Evolutionary conservation across 148 eudicot genomes (phyloP).

Genomic region (Silene conica): DNA sequence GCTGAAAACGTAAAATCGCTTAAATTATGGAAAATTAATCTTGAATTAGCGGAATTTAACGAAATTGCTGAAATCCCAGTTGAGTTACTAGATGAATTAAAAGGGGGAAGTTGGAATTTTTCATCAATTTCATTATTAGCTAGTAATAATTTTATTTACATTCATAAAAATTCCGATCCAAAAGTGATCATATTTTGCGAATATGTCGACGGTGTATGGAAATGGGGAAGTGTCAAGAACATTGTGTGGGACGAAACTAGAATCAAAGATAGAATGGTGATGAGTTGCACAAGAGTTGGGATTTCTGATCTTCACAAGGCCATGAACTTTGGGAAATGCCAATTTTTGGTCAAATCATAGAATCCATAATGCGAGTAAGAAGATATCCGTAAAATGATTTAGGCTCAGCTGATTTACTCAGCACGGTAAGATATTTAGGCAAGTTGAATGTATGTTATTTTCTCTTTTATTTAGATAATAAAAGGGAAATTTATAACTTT

Average conservation of each 20-base stretch:
- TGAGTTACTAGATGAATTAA: conserved; percentile 37
- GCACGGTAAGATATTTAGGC: too few species aligned
- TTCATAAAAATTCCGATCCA: conserved; percentile 32
- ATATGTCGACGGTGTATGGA: conserved; percentile 25
- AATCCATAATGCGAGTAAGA: background rate
- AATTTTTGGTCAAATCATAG: background rate
- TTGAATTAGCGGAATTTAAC: conserved; percentile 19
- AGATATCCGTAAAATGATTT: too few species aligned
- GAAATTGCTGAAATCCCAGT: conserved; percentile 53
- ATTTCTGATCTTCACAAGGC: conserved; percentile 39
- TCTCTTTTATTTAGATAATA: too few species aligned
- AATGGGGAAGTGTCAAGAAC: conserved; percentile 49
- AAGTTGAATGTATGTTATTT: too few species aligned
- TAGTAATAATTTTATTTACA: conserved; percentile 30
- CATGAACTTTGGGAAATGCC: conserved; percentile 16
- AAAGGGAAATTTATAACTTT: too few species aligned
- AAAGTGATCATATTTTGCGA: conserved; percentile 44
- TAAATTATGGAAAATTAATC: conserved; percentile 41
- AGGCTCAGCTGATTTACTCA: too few species aligned
- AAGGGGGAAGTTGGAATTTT: conserved; percentile 19
- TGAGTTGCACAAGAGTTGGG: conserved; percentile 43
- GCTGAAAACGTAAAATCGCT: conserved; percentile 21
- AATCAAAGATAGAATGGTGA: conserved; percentile 35
- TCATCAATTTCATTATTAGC: conserved; percentile 30
- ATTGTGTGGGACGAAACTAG: conserved; percentile 23